These are phyloP conservation scores for Chalara sp. DNA, from an alignment of 2,329 filamentous ascomycete genomes.

Conservation along the genomic window DNA sequence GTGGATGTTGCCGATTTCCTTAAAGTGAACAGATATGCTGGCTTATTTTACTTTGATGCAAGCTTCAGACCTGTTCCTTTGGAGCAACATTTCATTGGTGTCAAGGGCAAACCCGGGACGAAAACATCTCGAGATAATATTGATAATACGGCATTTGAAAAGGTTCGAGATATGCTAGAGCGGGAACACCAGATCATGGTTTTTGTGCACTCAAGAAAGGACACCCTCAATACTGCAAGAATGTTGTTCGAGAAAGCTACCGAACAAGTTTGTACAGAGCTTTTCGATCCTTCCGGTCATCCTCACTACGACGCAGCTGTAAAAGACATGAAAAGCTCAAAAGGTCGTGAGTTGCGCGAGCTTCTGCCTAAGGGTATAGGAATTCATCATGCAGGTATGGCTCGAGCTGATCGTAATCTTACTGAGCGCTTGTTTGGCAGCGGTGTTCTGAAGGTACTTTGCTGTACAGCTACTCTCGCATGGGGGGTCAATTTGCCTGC, in stretches of 20 bases:
- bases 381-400: conserved; percentile 95
- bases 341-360: conserved; percentile 79
- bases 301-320: conserved; percentile 74
- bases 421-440: conserved; percentile 88
- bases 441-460: conserved; percentile 92
- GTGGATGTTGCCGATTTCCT: conserved; percentile 95
- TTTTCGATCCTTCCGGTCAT: conserved; percentile 77
- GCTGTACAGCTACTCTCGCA: conserved; percentile 94
- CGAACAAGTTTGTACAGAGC: conserved; percentile 69
- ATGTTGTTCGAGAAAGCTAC: conserved; percentile 80
- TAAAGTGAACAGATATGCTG: conserved; percentile 87
- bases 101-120: conserved; percentile 81
- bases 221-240: conserved; percentile 83
- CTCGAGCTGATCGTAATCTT: conserved; percentile 87
- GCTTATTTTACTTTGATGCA: conserved; percentile 92
- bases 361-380: conserved; percentile 86
- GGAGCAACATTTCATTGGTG: conserved; percentile 94
- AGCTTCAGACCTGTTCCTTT: conserved; percentile 94
- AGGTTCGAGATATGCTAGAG: conserved; percentile 88
- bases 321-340: conserved; percentile 78
- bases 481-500: conserved; percentile 99
- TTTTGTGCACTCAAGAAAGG: conserved; percentile 93
- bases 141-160: conserved; percentile 83
- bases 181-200: conserved; percentile 97
- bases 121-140: conserved; percentile 84